These are phyloP conservation scores for Clathrus columnatus DNA, from an alignment of 768 basidiomycete species.

Conservation along the genomic window DNA sequence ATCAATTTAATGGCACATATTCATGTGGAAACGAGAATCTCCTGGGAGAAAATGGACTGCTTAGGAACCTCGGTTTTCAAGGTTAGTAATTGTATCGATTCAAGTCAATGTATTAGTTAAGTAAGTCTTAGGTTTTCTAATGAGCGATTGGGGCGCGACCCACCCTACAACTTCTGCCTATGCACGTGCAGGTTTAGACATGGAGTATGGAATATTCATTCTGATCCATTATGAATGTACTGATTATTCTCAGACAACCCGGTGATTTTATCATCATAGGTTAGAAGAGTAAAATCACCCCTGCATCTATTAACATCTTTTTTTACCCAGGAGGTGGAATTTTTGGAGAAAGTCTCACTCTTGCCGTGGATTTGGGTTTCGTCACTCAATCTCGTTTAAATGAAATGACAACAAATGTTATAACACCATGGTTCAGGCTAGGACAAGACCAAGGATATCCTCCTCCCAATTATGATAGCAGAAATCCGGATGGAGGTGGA, in stretches of 20 bases:
- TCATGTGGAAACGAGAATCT: conserved; percentile 15
- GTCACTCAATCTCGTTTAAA: conserved; percentile 53
- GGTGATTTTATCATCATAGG: conserved; percentile 36
- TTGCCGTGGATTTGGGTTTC: conserved; percentile 49
- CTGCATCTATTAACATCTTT: neutral
- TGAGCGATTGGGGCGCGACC: conserved; percentile 71
- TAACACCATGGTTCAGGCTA: conserved; percentile 60
- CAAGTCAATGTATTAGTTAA: too few species aligned
- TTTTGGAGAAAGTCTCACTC: conserved; percentile 53
- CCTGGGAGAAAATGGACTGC: conserved; percentile 14
- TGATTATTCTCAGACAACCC: conserved; percentile 32
- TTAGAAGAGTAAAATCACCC: neutral
- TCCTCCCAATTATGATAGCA: conserved; percentile 9
- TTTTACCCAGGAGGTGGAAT: neutral
- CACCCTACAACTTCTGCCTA: conserved; percentile 42
- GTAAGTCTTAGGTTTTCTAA: conserved; percentile 29
- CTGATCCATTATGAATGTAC: neutral
- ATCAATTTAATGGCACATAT: conserved; percentile 14
- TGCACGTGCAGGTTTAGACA: conserved; percentile 51
- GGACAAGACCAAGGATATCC: conserved; percentile 52
- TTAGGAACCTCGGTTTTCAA: conserved; percentile 18
- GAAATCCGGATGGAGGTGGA: conserved; percentile 6
- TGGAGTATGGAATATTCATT: neutral
- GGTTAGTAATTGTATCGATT: conserved; percentile 20
- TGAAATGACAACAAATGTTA: conserved; percentile 64